Conservation (phyloP, 2,329 filamentous ascomycete genomes). For the Colletotrichum tabaci region DNA sequence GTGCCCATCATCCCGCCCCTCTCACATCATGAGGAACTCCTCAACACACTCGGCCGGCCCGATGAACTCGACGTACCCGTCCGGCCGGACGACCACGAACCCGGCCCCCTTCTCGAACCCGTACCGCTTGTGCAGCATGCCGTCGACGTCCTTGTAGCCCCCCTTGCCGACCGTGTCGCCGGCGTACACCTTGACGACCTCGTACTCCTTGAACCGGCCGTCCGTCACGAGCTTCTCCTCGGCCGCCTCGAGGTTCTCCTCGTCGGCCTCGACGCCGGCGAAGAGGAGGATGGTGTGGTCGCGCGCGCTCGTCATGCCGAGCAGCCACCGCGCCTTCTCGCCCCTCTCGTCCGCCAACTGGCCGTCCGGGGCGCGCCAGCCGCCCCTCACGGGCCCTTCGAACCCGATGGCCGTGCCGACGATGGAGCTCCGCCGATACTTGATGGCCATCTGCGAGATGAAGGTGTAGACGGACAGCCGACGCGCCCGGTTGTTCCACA, state of each 20-base stretch:
- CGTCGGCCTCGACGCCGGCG: slow-evolving; percentile 42
- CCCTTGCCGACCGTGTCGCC: slow-evolving; percentile 14
- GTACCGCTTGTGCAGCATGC: slow-evolving; percentile 48
- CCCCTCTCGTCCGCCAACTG: slow-evolving; percentile 41
- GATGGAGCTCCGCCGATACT: slow-evolving; percentile 58
- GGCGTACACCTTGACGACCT: slow-evolving; percentile 42
- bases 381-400: slow-evolving; percentile 57
- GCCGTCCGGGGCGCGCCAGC: slow-evolving; percentile 62
- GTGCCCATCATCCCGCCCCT: background rate
- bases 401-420: slow-evolving; percentile 51
- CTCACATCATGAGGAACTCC: slow-evolving; percentile 11
- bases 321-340: slow-evolving; percentile 45
- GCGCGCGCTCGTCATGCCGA: slow-evolving; percentile 47
- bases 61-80: slow-evolving; percentile 52
- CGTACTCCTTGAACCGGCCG: slow-evolving; percentile 34
- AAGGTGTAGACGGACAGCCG: slow-evolving; percentile 50
- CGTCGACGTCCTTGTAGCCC: slow-evolving; percentile 45
- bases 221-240: slow-evolving; percentile 35
- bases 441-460: slow-evolving; percentile 59
- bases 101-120: slow-evolving; percentile 48
- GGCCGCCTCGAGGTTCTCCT: slow-evolving; percentile 26
- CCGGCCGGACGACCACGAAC: slow-evolving; percentile 51
- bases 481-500: slow-evolving; percentile 46
- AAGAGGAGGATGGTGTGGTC: slow-evolving; percentile 53
- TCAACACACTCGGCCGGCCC: slow-evolving; percentile 46